phyloP scores from a whole-genome alignment of 1,139 yeast species.

The Suhomyces coccinellae region DNA sequence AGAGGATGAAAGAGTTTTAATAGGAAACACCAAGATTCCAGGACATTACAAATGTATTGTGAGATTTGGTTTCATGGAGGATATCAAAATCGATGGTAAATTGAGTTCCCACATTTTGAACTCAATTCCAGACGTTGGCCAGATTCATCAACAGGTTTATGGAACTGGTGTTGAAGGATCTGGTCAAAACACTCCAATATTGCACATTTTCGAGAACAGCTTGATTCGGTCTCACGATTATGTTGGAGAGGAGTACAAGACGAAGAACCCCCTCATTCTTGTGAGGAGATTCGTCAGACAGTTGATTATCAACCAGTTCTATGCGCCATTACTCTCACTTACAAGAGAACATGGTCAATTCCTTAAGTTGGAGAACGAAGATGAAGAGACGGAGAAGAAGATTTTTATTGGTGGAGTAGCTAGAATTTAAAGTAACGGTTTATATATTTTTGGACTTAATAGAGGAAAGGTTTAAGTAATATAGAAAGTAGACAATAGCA shows the following conservation, averaged over 20 bases:
- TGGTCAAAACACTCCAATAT: conserved; percentile 19
- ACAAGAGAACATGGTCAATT: conserved; percentile 28
- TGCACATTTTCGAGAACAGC: conserved; percentile 43
- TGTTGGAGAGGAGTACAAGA: conserved; percentile 15
- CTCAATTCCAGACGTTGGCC: conserved; percentile 23
- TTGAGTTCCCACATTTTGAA: conserved; percentile 29
- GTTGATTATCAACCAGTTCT: conserved; percentile 27
- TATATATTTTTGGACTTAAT: background rate
- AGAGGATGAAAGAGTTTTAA: conserved; percentile 36
- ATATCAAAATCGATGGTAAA: conserved; percentile 28
- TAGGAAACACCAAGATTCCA: conserved; percentile 40
- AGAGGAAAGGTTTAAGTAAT: background rate
- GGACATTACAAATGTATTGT: conserved; percentile 49
- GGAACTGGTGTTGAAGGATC: conserved; percentile 1
- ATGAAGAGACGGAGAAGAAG: conserved; percentile 26
- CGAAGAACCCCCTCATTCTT: conserved; percentile 21
- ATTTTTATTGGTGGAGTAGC: conserved; percentile 31
- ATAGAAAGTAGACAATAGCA: too few species aligned
- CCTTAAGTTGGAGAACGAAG: conserved; percentile 24
- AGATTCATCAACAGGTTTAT: too few species aligned
- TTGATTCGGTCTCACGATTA: conserved; percentile 28
- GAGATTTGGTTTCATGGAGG: conserved; percentile 50
- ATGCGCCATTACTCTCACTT: conserved; percentile 31
- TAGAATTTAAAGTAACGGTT: conserved; percentile 12
- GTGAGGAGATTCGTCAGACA: conserved; percentile 21